Percentiles rank a stretch among this genome's conserved stretches.
Conservation (phyloP, 148 eudicot species). For the Euryodendron excelsum region DNA sequence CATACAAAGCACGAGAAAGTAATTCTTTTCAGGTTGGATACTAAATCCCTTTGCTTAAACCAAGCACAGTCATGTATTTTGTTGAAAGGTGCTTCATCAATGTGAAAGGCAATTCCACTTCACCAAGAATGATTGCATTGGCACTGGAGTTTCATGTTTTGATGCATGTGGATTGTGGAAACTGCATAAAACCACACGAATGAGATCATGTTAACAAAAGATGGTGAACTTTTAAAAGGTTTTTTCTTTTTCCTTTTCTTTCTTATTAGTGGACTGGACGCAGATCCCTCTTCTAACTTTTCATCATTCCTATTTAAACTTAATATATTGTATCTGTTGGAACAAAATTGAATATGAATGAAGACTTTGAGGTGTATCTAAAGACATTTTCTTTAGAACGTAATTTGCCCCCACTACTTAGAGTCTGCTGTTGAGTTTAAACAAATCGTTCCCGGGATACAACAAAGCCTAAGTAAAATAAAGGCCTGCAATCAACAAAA, state of each 20-base stretch:
- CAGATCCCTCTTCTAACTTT: neutral
- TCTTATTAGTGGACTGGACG: neutral
- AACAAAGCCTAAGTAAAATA: too few relatives aligned
- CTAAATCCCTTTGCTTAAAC: slow-evolving; percentile 3
- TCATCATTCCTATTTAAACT: too few relatives aligned
- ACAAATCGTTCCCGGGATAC: too few relatives aligned
- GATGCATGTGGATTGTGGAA: neutral
- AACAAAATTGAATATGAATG: too few relatives aligned
- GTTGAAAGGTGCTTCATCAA: neutral
- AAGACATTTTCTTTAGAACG: too few relatives aligned
- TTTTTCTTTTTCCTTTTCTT: neutral
- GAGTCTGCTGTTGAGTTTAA: too few relatives aligned
- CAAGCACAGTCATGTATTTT: neutral
- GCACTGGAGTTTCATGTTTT: neutral
- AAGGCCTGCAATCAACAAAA: too few relatives aligned
- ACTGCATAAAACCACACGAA: neutral
- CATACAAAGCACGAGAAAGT: neutral
- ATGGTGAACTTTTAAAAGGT: neutral
- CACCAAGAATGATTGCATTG: neutral
- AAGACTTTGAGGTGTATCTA: too few relatives aligned
- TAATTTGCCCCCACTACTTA: too few relatives aligned
- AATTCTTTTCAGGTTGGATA: neutral
- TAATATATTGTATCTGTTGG: too few relatives aligned
- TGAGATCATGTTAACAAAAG: neutral
- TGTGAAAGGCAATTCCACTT: neutral